phyloP scores from a whole-genome alignment of 768 basidiomycete species.

The Serpula lacrymans region DNA sequence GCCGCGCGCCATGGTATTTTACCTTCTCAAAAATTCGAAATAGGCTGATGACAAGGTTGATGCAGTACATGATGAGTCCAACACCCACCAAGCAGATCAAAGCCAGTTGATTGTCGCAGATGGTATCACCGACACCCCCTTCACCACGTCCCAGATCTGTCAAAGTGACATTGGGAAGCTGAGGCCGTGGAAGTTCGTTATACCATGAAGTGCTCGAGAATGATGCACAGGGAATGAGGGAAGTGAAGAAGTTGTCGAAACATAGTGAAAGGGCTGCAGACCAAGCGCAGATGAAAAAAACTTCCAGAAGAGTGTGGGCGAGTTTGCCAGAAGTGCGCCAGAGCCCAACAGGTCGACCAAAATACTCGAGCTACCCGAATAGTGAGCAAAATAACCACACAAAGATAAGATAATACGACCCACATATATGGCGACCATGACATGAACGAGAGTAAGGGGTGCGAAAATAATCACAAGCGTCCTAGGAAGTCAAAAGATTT shows the following conservation, averaged over 20 bases:
- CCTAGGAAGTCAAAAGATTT: constrained; percentile 31
- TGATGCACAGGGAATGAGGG: constrained; percentile 73
- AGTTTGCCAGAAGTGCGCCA: constrained; percentile 89
- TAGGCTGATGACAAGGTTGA: constrained; percentile 79
- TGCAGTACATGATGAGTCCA: constrained; percentile 76
- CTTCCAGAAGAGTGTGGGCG: constrained; percentile 82
- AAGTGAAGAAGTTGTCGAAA: constrained; percentile 92
- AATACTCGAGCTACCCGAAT: constrained; percentile 75
- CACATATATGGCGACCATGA: constrained; percentile 84
- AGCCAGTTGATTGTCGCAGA: constrained; percentile 76
- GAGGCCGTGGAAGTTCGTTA: constrained; percentile 51
- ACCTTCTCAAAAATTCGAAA: constrained; percentile 89
- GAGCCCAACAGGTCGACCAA: constrained; percentile 86
- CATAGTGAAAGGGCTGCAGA: constrained; percentile 83
- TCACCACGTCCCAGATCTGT: constrained; percentile 37
- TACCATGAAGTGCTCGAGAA: constrained; percentile 67
- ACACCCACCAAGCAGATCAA: constrained; percentile 77
- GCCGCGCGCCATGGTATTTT: constrained; percentile 73
- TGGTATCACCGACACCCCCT: constrained; percentile 46
- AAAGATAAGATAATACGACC: constrained; percentile 22
- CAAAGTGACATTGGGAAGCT: constrained; percentile 33
- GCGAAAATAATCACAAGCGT: constrained; percentile 85
- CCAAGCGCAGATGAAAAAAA: constrained; percentile 92
- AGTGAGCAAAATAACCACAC: constrained; percentile 20
- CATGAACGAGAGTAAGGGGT: constrained; percentile 78